Evolutionary conservation across 768 basidiomycete genomes (phyloP).

Genomic region (Mycena rosella): DNA sequence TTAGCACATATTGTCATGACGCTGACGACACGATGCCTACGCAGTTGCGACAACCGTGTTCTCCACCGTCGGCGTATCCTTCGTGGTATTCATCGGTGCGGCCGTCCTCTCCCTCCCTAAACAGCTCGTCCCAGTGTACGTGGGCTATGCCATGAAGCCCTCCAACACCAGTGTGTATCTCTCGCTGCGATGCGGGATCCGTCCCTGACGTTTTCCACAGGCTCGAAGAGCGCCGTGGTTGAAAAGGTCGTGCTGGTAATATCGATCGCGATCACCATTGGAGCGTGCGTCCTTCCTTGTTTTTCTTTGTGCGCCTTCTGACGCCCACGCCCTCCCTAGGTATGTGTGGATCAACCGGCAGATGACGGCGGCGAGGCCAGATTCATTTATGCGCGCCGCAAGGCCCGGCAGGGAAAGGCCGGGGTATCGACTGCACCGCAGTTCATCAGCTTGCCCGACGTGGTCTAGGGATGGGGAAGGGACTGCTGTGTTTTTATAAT

Average conservation of each 20-base stretch:
- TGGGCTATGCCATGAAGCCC: constrained; percentile 80
- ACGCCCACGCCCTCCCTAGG: not conserved
- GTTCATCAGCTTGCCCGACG: too few relatives aligned
- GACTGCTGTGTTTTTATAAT: too few relatives aligned
- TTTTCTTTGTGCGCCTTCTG: constrained; percentile 41
- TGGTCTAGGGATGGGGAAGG: too few relatives aligned
- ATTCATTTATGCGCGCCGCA: constrained; percentile 75
- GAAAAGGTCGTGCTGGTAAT: not conserved
- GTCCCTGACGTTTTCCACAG: not conserved
- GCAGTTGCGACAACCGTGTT: constrained; percentile 91
- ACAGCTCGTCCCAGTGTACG: constrained; percentile 91
- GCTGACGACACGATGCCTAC: not conserved
- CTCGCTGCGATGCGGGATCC: constrained; percentile 51
- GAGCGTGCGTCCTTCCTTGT: constrained; percentile 81
- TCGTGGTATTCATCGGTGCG: constrained; percentile 66
- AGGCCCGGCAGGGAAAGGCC: constrained; percentile 65
- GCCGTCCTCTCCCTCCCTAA: constrained; percentile 82
- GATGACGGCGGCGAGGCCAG: constrained; percentile 73
- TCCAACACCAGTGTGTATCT: constrained; percentile 51
- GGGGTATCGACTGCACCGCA: too few relatives aligned
- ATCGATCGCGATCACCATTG: constrained; percentile 64
- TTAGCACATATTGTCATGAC: not conserved
- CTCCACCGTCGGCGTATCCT: constrained; percentile 88
- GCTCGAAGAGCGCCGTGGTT: not conserved
- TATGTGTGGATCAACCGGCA: constrained; percentile 5